Conservation (phyloP, 2,329 filamentous ascomycete genomes). For the Phyllosticta citrichinensis region DNA sequence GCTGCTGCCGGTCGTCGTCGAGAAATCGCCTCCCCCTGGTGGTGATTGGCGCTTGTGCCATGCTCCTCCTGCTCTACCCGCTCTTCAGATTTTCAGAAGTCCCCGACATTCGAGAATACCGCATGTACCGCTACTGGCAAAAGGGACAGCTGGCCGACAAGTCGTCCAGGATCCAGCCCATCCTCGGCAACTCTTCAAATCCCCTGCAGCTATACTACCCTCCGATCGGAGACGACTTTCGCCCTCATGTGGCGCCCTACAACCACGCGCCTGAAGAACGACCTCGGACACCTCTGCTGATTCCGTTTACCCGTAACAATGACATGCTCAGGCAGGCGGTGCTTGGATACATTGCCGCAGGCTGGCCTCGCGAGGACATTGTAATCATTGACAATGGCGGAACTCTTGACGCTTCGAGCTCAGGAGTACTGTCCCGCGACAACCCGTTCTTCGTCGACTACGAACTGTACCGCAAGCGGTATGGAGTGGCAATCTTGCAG, state of each 20-base stretch:
- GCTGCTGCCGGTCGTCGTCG: not conserved
- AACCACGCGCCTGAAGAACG: conserved; percentile 9
- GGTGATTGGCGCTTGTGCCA: not conserved
- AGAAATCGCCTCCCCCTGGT: not conserved
- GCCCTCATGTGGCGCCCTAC: conserved; percentile 9
- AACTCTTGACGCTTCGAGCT: conserved; percentile 43
- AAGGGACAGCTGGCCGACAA: not conserved
- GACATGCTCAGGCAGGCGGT: conserved; percentile 46
- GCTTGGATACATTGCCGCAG: conserved; percentile 48
- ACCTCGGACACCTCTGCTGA: conserved; percentile 40
- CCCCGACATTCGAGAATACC: not conserved
- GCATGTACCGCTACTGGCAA: not conserved
- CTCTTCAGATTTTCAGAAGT: not conserved
- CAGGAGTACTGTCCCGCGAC: conserved; percentile 39
- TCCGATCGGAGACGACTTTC: conserved; percentile 7
- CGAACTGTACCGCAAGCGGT: conserved; percentile 26
- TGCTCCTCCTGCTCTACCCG: not conserved
- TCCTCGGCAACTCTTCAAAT: not conserved
- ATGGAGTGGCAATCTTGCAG: conserved; percentile 41
- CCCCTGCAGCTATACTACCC: conserved; percentile 11
- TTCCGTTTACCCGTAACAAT: conserved; percentile 51
- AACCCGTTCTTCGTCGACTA: conserved; percentile 51
- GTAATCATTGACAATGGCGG: conserved; percentile 52
- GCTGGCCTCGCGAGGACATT: conserved; percentile 48
- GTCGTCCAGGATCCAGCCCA: not conserved